phyloP scores from a whole-genome alignment of 768 basidiomycete genomes.

The Tremella fuciformis region DNA sequence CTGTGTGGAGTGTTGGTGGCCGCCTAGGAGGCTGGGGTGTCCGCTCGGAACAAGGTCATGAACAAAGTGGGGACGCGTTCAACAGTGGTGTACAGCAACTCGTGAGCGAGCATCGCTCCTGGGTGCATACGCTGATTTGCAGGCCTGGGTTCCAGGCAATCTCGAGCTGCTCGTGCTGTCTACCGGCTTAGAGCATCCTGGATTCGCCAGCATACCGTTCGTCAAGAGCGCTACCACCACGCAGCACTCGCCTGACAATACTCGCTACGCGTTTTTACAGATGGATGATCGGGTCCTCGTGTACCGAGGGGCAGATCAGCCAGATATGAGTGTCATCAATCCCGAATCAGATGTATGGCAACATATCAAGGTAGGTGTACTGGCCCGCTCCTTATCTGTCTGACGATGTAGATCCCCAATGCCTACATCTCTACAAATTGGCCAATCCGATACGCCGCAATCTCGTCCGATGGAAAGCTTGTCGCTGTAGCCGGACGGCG shows the following conservation, averaged over 20 bases:
- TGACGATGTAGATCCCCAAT: conserved; percentile 67
- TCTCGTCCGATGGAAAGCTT: conserved; percentile 84
- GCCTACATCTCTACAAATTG: conserved; percentile 85
- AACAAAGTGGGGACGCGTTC: conserved; percentile 72
- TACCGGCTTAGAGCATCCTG: conserved; percentile 52
- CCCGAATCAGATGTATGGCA: conserved; percentile 98
- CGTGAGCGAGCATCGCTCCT: conserved; percentile 56
- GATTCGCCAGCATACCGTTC: conserved; percentile 82
- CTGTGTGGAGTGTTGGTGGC: conserved; percentile 82
- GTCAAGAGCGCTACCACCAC: conserved; percentile 90
- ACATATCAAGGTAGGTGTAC: conserved; percentile 78
- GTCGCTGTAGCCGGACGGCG: conserved; percentile 88
- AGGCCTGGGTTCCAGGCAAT: conserved; percentile 96
- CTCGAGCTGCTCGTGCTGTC: conserved; percentile 74
- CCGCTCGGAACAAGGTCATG: conserved; percentile 60
- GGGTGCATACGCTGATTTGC: conserved; percentile 6
- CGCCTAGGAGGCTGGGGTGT: conserved; percentile 73
- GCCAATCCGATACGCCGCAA: conserved; percentile 87
- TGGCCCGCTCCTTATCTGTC: neutral
- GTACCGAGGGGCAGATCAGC: conserved; percentile 94
- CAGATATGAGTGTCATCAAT: conserved; percentile 96
- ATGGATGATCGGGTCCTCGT: conserved; percentile 90
- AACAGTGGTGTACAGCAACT: conserved; percentile 74
- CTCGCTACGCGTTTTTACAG: conserved; percentile 90
- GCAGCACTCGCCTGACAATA: conserved; percentile 91